Percentiles rank a stretch among this genome's conserved stretches.
Evolutionary conservation across 75 land plant genomes (phyloP).

Genomic region (Cryptomeria japonica): DNA sequence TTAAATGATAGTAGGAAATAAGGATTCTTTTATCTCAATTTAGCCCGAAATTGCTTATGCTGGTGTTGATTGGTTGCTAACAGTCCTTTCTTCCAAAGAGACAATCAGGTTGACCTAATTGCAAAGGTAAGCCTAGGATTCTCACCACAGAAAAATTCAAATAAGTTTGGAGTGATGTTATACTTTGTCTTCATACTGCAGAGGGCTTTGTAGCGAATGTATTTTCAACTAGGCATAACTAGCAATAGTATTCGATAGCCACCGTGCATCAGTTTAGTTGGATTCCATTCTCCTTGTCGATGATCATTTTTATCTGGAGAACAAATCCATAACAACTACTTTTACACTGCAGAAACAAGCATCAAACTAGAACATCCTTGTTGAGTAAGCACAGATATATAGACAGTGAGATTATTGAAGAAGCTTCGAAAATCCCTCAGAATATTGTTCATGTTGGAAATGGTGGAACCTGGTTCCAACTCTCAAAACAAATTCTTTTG

Average conservation of each 20-base stretch:
- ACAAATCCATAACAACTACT: neutral
- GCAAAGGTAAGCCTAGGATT: neutral
- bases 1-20: neutral
- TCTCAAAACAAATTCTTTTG: constrained; percentile 19
- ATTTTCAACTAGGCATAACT: neutral
- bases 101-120: neutral
- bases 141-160: neutral
- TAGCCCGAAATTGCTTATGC: neutral
- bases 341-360: neutral
- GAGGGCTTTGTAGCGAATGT: neutral
- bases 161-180: neutral
- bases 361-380: neutral
- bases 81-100: neutral
- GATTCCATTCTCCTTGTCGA: neutral
- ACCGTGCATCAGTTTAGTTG: neutral
- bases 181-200: neutral
- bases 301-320: neutral
- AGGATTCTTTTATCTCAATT: neutral
- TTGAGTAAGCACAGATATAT: neutral
- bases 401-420: neutral
- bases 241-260: neutral
- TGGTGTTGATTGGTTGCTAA: neutral
- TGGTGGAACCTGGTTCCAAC: constrained; percentile 22
- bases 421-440: constrained; percentile 14
- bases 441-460: constrained; percentile 29